phyloP scores from a whole-genome alignment of 345 rosid species.

The Viola odorata region DNA sequence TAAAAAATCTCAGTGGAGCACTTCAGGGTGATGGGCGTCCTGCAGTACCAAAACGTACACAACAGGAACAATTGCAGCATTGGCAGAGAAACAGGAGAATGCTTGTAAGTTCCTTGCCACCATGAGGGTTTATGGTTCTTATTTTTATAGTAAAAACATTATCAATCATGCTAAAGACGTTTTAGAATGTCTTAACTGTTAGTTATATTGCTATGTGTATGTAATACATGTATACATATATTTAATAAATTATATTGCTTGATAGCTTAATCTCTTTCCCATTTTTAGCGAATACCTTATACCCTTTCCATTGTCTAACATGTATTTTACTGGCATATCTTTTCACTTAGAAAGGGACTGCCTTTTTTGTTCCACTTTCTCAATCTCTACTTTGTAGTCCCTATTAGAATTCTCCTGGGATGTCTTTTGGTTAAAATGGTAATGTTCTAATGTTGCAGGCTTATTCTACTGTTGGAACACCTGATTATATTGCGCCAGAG shows the following conservation, averaged over 20 bases:
- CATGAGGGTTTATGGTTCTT: conserved; percentile 6
- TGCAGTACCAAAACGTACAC: conserved; percentile 52
- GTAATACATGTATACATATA: no score
- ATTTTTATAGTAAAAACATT: not conserved
- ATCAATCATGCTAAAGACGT: not conserved
- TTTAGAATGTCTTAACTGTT: not conserved
- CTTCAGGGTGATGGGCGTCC: conserved; percentile 46
- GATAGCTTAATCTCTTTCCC: no score
- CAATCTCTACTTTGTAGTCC: conserved; percentile 1
- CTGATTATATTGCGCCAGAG: conserved; percentile 34
- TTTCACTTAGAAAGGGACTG: not conserved
- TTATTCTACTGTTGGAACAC: conserved; percentile 28
- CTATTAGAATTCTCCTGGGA: conserved; percentile 1
- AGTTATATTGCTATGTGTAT: no score
- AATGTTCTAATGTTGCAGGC: conserved; percentile 18
- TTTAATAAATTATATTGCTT: no score
- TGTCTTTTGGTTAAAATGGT: conserved; percentile 11
- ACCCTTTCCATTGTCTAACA: no score
- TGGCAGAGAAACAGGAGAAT: conserved; percentile 70
- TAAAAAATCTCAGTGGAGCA: conserved; percentile 33
- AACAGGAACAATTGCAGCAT: conserved; percentile 60
- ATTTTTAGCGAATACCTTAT: no score
- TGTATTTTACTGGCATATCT: no score
- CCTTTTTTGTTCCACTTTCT: conserved; percentile 1
- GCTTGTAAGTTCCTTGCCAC: conserved; percentile 38